Base-by-base conservation (phyloP, 768 basidiomycete genomes). In the Leucogyrophana mollusca region DNA sequence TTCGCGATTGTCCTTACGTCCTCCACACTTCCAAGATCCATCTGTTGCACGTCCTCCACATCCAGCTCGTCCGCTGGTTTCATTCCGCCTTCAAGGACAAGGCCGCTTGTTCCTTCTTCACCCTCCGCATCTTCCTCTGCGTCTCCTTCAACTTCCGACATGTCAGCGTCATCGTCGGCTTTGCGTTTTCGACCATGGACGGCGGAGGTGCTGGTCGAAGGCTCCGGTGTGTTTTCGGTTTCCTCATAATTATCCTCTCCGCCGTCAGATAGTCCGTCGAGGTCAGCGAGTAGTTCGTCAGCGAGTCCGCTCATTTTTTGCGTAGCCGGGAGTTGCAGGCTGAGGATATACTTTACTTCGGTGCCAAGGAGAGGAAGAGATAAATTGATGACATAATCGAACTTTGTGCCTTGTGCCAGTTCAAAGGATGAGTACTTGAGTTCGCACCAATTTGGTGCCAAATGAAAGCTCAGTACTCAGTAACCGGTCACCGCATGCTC, bases 21-120 rank as follows among this genome's bases (percentile, higher is more conserved):
- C 57, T 88, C 87, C 41, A 98, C 78, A 21, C 67, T 73, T 9
- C 83, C 83, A 27, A 99, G 71, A 57, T 98, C 92, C 92, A 97
- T 97, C 57, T 84, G 82, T 59, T 93, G 87, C 23, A 98, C 96
- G 49, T 94, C 92, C 54, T 95, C 94, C 22, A 74, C 84, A 62
- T 97, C 94, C 35, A 98, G 73, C 69, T 99, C 94, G 32, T 97
- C 94, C n/a, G 94, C 92, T 11, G 95, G 95, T 54, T 80, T 82
- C 10, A 94, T 73, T 9, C 95, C 95, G 1, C 94, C 94, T 45
- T 89, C 89, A 0, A 89, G 74, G 4, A 91, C 84, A 11, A 94
- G 74, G 4, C 75, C 76, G 0, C 76, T 77, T 5, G 76, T 65
- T 30, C 76, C 73, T 4, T 52, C 66, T 27, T 65, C 63, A 38